Evolutionary conservation across 176 grass and related monocot species (phyloP), one percentile per base, ranked within the genome.

Genomic region (Musa troglodytarum): DNA sequence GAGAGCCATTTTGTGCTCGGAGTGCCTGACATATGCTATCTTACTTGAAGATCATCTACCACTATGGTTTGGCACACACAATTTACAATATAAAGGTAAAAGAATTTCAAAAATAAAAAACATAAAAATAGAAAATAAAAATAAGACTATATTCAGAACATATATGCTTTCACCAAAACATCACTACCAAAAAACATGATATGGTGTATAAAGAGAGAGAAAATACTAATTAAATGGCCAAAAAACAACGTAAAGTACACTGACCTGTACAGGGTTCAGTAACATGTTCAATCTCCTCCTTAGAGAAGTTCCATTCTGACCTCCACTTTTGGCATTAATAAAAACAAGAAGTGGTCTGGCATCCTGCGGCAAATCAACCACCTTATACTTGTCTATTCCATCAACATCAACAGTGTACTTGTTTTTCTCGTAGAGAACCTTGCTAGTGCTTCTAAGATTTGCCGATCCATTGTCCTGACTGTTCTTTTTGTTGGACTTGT

Each of bases 261-360:
- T 64, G 84, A 97, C 93, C 90, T 97, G 93, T 76, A 97, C 74
- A 5, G 93, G 90, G 76, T 97, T 97, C 72, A 97, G 67, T 63
- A 97, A 61, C 83, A 88, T 87, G 82, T 93, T 90, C 53, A 97
- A 75, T 81, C 84, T 97, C 87, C 87, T 97, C 78, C 82, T 88
- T 71, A 97, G 82, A 88, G 89, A 90, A 69, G 63, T 55, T n/a
- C 93, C 90, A 78, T 90, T 76, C 73, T 58, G 83, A 8, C 82
- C 90, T 79, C 93, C 93, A 75, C 93, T 97, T 78, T 87, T 97
- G 74, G 79, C 74, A 23, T 97, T 97, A 73, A 97, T 90, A 84
- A 97, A 97, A 85, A 97, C 90, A 78, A 93, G 90, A 71, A 97
- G 80, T 73, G 93, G 93, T 59, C 81, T 88, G 8, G 63, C 89